Base-by-base conservation (phyloP, 164 flowering plant species). In the Brasenia schreberi region DNA sequence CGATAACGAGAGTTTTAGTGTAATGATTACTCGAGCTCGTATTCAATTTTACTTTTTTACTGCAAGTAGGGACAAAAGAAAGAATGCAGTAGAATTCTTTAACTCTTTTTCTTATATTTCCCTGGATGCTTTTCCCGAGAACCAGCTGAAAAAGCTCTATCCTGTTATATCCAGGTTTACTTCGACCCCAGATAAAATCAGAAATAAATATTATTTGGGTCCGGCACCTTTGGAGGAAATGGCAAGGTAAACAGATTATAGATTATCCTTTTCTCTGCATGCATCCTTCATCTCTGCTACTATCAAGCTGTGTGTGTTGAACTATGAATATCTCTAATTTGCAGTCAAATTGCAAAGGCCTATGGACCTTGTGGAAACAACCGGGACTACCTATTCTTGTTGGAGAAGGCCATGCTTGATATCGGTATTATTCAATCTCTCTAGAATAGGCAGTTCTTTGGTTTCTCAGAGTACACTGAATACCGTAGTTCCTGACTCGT, bases 261-360 rank as follows among this genome's bases (percentile, higher is more conserved):
- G 12, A n/a, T 56, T 11, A 11, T 56, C 16, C 10, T 12, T 53
- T 9, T 53, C 10, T 12, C 59, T 53, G 9, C 59, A 53, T 53
- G 59, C 9, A 56, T 56, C 59, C n/a, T n/a, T 11, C n/a, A 11
- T 56, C n/a, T n/a, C n/a, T 56, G n/a, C 59, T 11, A n/a, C n/a
- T 56, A 56, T 11, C 1, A n/a, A 56, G 12, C 59, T 11, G 12
- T 56, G n/a, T 12, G 16, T n/a, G 0, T 0, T 0, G 2, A 0
- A 1, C 0, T 0, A 1, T 56, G 12, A 11, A n/a, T 11, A 12
- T 56, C 59, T 12, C 59, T n/a, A 11, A 56, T 56, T 65, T 73
- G 18, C 82, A 90, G 92, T 64, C 99, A 95, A 87, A 95, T 95
- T 65, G 96, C 99, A 59, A 88, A 89, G 60, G 99, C 97, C 16